Conservation (phyloP, 768 basidiomycete genomes). For the Kwoniella mangroviensis region DNA sequence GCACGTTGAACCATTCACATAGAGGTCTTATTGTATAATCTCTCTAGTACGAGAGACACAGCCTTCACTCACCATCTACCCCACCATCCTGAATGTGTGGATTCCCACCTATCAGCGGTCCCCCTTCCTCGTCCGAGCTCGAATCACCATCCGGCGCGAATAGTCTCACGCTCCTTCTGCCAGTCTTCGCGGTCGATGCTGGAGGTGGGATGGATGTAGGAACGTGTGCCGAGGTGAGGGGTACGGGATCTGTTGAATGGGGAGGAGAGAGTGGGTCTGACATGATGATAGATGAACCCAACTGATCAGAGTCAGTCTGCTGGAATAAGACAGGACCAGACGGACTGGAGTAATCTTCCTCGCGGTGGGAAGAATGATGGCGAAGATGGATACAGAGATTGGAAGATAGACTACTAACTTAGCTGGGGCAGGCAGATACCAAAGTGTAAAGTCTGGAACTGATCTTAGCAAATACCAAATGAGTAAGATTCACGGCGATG, state of each 20-base stretch:
- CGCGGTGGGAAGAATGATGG: too few species aligned
- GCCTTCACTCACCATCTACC: slow-evolving; percentile 23
- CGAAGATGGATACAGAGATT: too few species aligned
- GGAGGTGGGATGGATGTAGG: background rate
- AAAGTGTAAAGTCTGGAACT: too few species aligned
- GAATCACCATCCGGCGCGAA: slow-evolving; percentile 32
- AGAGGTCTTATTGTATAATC: too few species aligned
- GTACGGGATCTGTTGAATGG: slow-evolving; percentile 4
- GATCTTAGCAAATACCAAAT: too few species aligned
- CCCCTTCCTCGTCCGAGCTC: slow-evolving; percentile 33
- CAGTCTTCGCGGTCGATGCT: slow-evolving; percentile 12
- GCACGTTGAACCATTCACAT: too few species aligned
- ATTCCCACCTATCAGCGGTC: slow-evolving; percentile 8
- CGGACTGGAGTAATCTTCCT: background rate
- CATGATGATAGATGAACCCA: background rate
- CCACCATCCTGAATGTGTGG: slow-evolving; percentile 1
- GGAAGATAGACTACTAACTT: too few species aligned
- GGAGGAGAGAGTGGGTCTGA: slow-evolving; percentile 2
- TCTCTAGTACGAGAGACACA: too few species aligned
- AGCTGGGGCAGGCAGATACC: too few species aligned
- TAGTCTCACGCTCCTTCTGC: slow-evolving; percentile 23
- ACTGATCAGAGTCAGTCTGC: background rate
- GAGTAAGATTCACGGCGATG: too few species aligned
- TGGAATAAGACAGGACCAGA: background rate
- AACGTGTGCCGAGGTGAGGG: slow-evolving; percentile 2